Evolutionary conservation across 1,284 basidiomycete genomes (phyloP), one percentile per base, ranked within the genome.

Genomic region (Tilletiopsis washingtonensis): DNA sequence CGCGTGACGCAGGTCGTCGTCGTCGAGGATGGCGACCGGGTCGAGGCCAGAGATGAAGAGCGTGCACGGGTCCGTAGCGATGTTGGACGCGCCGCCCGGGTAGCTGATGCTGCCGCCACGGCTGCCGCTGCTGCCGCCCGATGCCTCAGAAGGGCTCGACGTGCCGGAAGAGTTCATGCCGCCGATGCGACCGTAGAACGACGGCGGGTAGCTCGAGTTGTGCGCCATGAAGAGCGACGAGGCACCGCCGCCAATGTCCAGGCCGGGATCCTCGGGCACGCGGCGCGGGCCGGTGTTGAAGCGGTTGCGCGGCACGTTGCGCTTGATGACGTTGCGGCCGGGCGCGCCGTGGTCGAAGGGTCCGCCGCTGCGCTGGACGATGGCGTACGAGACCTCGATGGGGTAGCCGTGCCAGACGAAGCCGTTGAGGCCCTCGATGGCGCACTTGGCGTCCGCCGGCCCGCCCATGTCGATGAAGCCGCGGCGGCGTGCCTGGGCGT

Each of bases 381-480:
- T 65, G 17, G 70, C 69, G 44, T 69, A 71, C 3, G 69, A 71
- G 15, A 71, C 69, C 38, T 71, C 70, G 49, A 73, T 60, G 11
- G 69, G 65, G 43, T 73, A 73, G 17, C 67, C 59, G 42, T 62
- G 56, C 70, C 70, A 73, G 15, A 56, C 49, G 40, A 54, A 55
- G 9, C 67, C 66, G 37, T 69, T 57, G 34, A 71, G 54, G 17
- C 43, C 44, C 15, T 62, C 53, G 36, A 73, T 59, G 4, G 70
- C 70, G 24, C 46, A 49, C 17, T 54, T 57, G 5, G 70, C 70
- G 37, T 65, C 54, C n/a, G 39, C 24, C 2, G 67, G 44, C 11
- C 49, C 42, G 5, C 58, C 54, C 70, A 73, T 73, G 49, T 71
- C 65, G 32, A 73, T 68, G 49, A 73, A 71, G 14, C 70, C 70